Conservation (phyloP, 2,329 filamentous ascomycete genomes). For the Fusarium anguioides region DNA sequence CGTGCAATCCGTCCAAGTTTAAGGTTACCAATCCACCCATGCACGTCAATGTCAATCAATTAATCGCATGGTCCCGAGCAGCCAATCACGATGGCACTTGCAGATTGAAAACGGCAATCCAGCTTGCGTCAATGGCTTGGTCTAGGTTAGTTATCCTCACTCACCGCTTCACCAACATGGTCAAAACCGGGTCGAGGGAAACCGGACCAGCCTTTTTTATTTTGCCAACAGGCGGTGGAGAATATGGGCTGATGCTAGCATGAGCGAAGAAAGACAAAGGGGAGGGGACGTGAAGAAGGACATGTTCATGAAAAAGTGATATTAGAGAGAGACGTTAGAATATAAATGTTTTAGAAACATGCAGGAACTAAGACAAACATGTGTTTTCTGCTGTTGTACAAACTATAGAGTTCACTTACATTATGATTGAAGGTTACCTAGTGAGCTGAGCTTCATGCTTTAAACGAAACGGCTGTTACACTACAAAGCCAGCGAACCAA, state of each 20-base stretch:
- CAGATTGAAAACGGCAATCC: slow-evolving; percentile 41
- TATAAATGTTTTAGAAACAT: not conserved
- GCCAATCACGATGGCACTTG: slow-evolving; percentile 33
- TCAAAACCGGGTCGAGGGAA: not conserved
- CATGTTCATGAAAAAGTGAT: not conserved
- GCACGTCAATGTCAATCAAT: slow-evolving; percentile 20
- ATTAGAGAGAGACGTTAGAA: not conserved
- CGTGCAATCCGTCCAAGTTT: slow-evolving; percentile 4
- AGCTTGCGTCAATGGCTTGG: not conserved
- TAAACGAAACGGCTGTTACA: not conserved
- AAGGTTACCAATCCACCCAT: slow-evolving; percentile 4
- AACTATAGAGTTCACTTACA: not conserved
- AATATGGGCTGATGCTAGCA: slow-evolving; percentile 29
- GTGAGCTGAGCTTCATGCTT: not conserved
- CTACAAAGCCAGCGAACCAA: slow-evolving; percentile 28
- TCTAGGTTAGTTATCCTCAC: slow-evolving; percentile 4
- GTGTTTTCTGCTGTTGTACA: not conserved
- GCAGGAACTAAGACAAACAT: slow-evolving; percentile 25
- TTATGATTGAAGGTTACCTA: not conserved
- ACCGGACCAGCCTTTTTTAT: slow-evolving; percentile 3
- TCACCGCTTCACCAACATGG: slow-evolving; percentile 27
- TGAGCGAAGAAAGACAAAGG: not conserved
- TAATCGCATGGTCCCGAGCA: slow-evolving; percentile 18
- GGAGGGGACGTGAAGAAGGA: not conserved
- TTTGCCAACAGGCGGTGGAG: slow-evolving; percentile 27